phyloP scores from a whole-genome alignment of 345 rosid species.

The Salix dunnii region DNA sequence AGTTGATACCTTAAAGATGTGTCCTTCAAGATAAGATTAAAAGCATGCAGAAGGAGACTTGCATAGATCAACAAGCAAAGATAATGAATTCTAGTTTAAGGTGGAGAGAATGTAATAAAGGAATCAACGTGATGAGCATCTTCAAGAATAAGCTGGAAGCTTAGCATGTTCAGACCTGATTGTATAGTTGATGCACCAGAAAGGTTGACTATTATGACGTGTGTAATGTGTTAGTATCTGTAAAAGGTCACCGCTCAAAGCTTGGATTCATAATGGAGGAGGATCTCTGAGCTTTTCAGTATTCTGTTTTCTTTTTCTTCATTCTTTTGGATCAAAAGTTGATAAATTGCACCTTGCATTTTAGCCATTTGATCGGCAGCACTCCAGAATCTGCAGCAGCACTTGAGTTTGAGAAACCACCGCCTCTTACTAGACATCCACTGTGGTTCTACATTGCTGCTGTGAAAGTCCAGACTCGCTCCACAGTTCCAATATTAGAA shows the following conservation, averaged over 20 bases:
- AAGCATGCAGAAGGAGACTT: conserved; percentile 8
- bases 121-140: conserved; percentile 30
- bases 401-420: background rate
- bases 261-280: background rate
- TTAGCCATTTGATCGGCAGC: background rate
- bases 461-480: background rate
- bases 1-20: conserved; percentile 22
- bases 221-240: background rate
- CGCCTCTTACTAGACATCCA: background rate
- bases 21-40: conserved; percentile 19
- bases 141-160: conserved; percentile 23
- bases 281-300: background rate
- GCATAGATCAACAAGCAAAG: conserved; percentile 7
- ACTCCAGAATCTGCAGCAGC: background rate
- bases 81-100: conserved; percentile 17
- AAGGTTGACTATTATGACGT: background rate
- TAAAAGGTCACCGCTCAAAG: background rate
- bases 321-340: background rate
- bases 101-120: conserved; percentile 30
- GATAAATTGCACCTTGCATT: background rate
- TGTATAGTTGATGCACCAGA: conserved; percentile 3
- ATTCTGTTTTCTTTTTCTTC: background rate
- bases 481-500: background rate
- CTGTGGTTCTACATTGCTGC: background rate
- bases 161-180: conserved; percentile 6